These are phyloP conservation scores for Termitomyces bulborhizus DNA, from an alignment of 768 basidiomycete genomes.

Conservation along the genomic window DNA sequence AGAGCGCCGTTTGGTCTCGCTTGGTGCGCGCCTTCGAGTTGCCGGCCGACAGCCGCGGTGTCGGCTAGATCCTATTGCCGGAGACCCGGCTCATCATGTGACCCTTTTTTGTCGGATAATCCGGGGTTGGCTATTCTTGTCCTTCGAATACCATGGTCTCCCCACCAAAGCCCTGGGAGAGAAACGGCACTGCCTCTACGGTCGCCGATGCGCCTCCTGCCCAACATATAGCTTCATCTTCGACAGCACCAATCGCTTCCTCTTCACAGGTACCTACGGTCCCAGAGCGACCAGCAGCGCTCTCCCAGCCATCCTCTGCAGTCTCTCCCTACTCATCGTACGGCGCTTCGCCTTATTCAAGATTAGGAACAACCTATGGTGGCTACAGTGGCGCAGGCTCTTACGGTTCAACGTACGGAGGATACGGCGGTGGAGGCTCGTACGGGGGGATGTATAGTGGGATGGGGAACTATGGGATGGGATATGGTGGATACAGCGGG, in stretches of 20 bases:
- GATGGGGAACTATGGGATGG: constrained; percentile 29
- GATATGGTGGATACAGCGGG: constrained; percentile 17
- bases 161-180: constrained; percentile 90
- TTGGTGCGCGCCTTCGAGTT: no score
- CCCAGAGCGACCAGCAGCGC: constrained; percentile 57
- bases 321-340: constrained; percentile 40
- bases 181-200: constrained; percentile 36
- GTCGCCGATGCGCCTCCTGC: constrained; percentile 17
- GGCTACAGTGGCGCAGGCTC: constrained; percentile 25
- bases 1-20: no score
- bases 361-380: constrained; percentile 28
- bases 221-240: constrained; percentile 20
- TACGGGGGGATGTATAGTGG: constrained; percentile 24
- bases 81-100: neutral
- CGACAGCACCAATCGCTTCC: constrained; percentile 17
- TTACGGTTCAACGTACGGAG: constrained; percentile 19
- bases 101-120: neutral
- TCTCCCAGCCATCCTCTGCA: constrained; percentile 33
- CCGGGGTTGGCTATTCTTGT: neutral
- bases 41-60: no score
- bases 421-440: constrained; percentile 11
- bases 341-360: constrained; percentile 37
- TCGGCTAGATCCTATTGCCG: no score
- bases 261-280: constrained; percentile 30
- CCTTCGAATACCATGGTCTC: constrained; percentile 51